These are phyloP conservation scores for Lentinus polychrous DNA, from an alignment of 1,284 basidiomycete genomes.

Conservation along the genomic window DNA sequence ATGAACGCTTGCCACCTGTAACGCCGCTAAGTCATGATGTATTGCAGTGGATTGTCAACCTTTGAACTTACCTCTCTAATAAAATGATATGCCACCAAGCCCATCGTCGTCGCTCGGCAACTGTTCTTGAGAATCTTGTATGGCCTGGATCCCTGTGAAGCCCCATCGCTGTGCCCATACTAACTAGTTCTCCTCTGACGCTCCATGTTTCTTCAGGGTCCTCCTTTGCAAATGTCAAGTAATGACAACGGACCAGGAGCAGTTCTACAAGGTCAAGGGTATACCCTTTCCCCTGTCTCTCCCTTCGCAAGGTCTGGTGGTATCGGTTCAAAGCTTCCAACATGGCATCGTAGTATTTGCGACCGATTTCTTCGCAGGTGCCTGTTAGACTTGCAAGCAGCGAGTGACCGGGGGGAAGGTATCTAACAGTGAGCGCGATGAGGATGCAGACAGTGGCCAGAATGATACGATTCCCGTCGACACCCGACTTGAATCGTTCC, in stretches of 20 bases:
- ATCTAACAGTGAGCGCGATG: slow-evolving; percentile 65
- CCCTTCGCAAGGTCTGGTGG: slow-evolving; percentile 43
- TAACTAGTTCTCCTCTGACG: slow-evolving; percentile 62
- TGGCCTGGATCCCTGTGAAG: slow-evolving; percentile 74
- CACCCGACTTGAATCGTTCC: slow-evolving; percentile 63
- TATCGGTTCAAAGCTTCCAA: slow-evolving; percentile 58
- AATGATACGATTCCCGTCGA: slow-evolving; percentile 56
- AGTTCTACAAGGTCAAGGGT: slow-evolving; percentile 71
- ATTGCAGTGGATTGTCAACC: background rate
- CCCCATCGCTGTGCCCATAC: slow-evolving; percentile 72
- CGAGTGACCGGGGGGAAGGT: slow-evolving; percentile 58
- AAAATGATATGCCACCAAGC: slow-evolving; percentile 82
- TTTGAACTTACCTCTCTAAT: slow-evolving; percentile 55
- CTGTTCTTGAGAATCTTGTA: slow-evolving; percentile 57
- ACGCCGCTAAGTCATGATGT: background rate
- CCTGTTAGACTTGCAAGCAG: slow-evolving; percentile 43
- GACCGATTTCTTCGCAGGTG: slow-evolving; percentile 49
- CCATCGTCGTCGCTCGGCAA: slow-evolving; percentile 72
- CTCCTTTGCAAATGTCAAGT: slow-evolving; percentile 61
- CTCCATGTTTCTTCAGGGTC: slow-evolving; percentile 76
- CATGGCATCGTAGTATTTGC: slow-evolving; percentile 62
- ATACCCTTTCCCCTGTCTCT: slow-evolving; percentile 36
- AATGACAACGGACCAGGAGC: slow-evolving; percentile 60
- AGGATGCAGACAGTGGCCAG: slow-evolving; percentile 65
- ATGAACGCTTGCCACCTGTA: slow-evolving; percentile 76